Evolutionary conservation across 2,329 filamentous ascomycete species (phyloP).

Genomic region (Sphaceloma murrayae): DNA sequence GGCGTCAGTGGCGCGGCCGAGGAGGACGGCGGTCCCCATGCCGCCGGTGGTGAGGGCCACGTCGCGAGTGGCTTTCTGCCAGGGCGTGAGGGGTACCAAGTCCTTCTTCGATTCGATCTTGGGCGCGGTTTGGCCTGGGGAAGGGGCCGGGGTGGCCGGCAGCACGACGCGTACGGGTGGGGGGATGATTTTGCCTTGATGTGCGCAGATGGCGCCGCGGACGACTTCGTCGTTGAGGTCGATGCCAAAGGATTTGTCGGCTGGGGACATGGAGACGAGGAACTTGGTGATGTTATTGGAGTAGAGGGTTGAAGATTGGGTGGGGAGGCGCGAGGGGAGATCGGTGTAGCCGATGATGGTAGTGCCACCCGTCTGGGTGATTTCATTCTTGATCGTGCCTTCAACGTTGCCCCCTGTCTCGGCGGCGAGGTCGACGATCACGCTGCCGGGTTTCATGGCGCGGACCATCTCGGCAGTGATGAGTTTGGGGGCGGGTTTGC

Average conservation of each 20-base stretch:
- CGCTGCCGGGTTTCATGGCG: slow-evolving; percentile 82
- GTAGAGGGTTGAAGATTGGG: slow-evolving; percentile 81
- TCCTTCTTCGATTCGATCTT: slow-evolving; percentile 43
- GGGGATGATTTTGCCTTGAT: slow-evolving; percentile 66
- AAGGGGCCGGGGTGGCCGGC: slow-evolving; percentile 30
- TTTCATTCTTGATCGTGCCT: slow-evolving; percentile 63
- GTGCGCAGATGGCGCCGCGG: slow-evolving; percentile 72
- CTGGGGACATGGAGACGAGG: slow-evolving; percentile 68
- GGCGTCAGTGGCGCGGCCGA: slow-evolving; percentile 73
- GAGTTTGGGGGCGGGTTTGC: slow-evolving; percentile 69
- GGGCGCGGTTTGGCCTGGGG: slow-evolving; percentile 24
- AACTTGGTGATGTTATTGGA: slow-evolving; percentile 92
- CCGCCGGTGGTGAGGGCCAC: slow-evolving; percentile 65
- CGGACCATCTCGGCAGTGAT: slow-evolving; percentile 73
- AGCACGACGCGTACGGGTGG: slow-evolving; percentile 53
- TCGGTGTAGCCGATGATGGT: slow-evolving; percentile 86
- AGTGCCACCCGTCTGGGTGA: slow-evolving; percentile 64
- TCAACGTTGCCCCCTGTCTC: slow-evolving; percentile 86
- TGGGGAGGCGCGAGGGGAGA: slow-evolving; percentile 74
- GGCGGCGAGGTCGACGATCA: slow-evolving; percentile 78
- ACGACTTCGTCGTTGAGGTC: slow-evolving; percentile 79
- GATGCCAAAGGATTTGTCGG: slow-evolving; percentile 68
- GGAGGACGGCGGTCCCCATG: slow-evolving; percentile 63
- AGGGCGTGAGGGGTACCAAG: slow-evolving; percentile 63
- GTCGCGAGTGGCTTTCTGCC: slow-evolving; percentile 68